A percentile compares a stretch with the other conserved stretches of the same genome.
phyloP scores from a whole-genome alignment of 352 stramenopile species.

The Globisporangium okanoganense region DNA sequence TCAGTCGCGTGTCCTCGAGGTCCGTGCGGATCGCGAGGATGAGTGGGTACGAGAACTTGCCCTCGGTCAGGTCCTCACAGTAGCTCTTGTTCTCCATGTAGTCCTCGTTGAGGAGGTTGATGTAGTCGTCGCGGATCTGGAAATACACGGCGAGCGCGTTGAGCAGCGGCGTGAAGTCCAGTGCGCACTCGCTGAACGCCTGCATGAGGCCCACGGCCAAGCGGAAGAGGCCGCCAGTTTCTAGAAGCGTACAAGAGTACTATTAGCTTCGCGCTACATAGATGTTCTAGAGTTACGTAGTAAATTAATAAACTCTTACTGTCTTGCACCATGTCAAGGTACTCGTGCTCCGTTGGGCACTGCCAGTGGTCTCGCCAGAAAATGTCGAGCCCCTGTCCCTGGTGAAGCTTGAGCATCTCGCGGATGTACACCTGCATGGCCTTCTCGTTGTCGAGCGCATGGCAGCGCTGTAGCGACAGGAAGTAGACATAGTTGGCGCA shows the following conservation, averaged over 20 bases:
- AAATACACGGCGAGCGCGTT: conserved; percentile 96
- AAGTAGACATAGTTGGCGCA: conserved; percentile 98
- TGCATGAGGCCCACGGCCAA: conserved; percentile 95
- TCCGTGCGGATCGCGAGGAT: conserved; percentile 77
- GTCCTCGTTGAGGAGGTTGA: conserved; percentile 94
- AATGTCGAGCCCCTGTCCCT: conserved; percentile 96
- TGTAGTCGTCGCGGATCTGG: conserved; percentile 97
- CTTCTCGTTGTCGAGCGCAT: conserved; percentile 77
- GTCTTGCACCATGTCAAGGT: conserved; percentile 94
- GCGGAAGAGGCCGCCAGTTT: conserved; percentile 96
- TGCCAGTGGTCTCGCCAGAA: conserved; percentile 90
- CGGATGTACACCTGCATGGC: conserved; percentile 91
- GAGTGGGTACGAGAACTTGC: conserved; percentile 95
- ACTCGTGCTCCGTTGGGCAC: conserved; percentile 91
- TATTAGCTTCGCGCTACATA: too few relatives aligned
- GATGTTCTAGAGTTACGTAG: not conserved
- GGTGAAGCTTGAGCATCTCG: conserved; percentile 95
- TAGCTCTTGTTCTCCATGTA: conserved; percentile 98
- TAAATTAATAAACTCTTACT: conserved; percentile 43
- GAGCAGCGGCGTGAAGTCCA: conserved; percentile 88
- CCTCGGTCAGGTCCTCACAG: conserved; percentile 97
- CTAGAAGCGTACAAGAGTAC: conserved; percentile 12
- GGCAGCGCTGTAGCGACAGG: conserved; percentile 91
- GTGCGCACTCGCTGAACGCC: conserved; percentile 64
- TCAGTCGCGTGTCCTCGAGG: conserved; percentile 79